Base-by-base conservation (phyloP, 345 rosid genomes). In the Citrus maxima region DNA sequence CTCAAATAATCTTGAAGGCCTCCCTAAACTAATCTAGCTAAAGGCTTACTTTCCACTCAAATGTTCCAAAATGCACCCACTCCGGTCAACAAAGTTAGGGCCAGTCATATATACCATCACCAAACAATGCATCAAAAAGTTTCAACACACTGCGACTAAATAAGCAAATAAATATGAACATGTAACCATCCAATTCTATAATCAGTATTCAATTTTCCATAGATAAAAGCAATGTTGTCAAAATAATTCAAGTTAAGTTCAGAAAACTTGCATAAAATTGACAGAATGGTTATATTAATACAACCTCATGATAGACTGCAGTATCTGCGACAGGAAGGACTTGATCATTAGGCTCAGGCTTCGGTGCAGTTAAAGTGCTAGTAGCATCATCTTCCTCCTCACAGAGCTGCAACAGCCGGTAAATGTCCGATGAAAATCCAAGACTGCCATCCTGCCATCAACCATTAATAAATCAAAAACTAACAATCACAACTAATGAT, bases 301-400 rank as follows among this genome's bases (percentile, higher is more conserved):
- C 83, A 28, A 96, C 99, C 92, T 86, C 94, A 34, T 87, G 89
- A 70, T 88, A 89, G 42, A 77, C 87, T 58, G 85, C 84, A 67
- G 62, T 28, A 80, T 88, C 83, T 69, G 84, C 94, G 74, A 72
- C 88, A 74, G 84, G 88, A n/a, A 86, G 82, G 78, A 70, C 85
- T 81, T 89, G 97, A 84, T 93, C 98, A 78, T 88, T 82, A 72
- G 98, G 98, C 88, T 93, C 95, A 0, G 87, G 87, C 92, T 97
- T 97, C 28, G 97, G 97, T 2, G 92, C 87, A 78, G 93, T 88
- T 77, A 94, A 82, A 28, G 89, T 81, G 84, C 99, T 97, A 70
- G 97, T 90, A 14, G 99, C 99, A 84, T 94, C 99, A 84, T 96
- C 99, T 87, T 97, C 97, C 85, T 97, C 99, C 84, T 94, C 98